Evolutionary conservation across 768 basidiomycete genomes (phyloP), one percentile per base, ranked within the genome.

Genomic region (Lactarius trivialis): DNA sequence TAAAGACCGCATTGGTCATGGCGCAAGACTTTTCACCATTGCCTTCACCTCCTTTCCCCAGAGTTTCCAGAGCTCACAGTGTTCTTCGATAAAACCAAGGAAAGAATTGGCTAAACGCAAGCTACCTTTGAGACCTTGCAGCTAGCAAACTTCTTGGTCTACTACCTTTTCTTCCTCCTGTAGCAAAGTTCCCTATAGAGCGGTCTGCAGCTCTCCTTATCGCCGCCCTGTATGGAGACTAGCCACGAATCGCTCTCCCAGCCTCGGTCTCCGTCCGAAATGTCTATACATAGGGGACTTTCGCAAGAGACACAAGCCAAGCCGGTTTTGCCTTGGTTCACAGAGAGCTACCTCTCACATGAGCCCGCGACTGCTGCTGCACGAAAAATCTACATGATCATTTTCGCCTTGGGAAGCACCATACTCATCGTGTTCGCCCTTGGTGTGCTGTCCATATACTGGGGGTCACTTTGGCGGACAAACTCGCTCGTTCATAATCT

Each of bases 381-480:
- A 19, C 76, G 83, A 21, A 68, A 56, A 30, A 60, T 69, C 11
- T 84, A 82, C 73, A 59, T 80, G 54, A 77, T 71, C 65, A 74
- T 75, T 3, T 72, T 82, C 51, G 6, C 77, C 7, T 61, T 68
- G 11, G 74, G 76, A 19, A 69, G 74, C 2, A 64, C 75, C 14
- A 57, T 71, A 24, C 51, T 78, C 30, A 68, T 82, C 19, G 68
- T 75, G 15, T 49, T 82, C 36, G 68, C 78, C 24, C 79, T 86
- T 63, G 72, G 70, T 0, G 73, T 85, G 24, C 71, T 86, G 60
- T 71, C 82, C 2, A 84, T 86, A 51, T 85, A 81, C 70, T 86
- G 84, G 83, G 84, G 82, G 11, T 78, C 81, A 14, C 70, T 82
- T 4, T 82, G 82, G 73, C 76, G 76, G 57, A 76, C 76, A 11